These are phyloP conservation scores for Ganoderma lingzhi DNA, from an alignment of 1,284 basidiomycete genomes.

Conservation along the genomic window DNA sequence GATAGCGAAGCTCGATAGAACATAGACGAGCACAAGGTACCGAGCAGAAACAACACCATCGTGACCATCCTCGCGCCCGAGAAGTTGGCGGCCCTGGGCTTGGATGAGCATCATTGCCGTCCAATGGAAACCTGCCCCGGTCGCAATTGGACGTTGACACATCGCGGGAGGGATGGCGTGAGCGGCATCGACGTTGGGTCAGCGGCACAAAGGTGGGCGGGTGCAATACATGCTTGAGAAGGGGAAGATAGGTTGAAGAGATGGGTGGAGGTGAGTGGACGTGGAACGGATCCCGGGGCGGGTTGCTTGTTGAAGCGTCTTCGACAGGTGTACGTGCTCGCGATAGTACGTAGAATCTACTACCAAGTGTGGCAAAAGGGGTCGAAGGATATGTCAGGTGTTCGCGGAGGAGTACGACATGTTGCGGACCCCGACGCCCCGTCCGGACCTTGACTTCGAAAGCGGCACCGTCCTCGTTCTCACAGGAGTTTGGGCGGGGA, in stretches of 20 bases:
- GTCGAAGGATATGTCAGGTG: neutral
- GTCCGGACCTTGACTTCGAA: neutral
- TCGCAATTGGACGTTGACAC: conserved; percentile 2
- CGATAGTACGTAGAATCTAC: neutral
- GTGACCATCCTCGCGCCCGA: conserved; percentile 22
- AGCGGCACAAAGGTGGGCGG: conserved; percentile 5
- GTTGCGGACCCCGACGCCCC: neutral
- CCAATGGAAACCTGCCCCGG: conserved; percentile 8
- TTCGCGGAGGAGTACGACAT: conserved; percentile 12
- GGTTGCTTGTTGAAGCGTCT: neutral
- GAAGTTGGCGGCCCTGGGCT: conserved; percentile 3
- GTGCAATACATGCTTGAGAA: neutral
- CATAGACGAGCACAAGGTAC: conserved; percentile 22
- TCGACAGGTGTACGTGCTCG: neutral
- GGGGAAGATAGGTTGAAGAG: neutral
- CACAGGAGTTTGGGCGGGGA: neutral
- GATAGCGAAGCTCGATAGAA: conserved; percentile 27
- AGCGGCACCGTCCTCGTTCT: neutral
- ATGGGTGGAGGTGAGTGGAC: neutral
- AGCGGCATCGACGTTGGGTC: conserved; percentile 4
- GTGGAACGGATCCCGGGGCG: neutral
- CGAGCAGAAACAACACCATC: conserved; percentile 23
- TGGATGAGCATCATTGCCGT: neutral
- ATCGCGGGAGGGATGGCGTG: neutral
- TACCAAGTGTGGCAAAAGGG: neutral